Percentiles rank a stretch among this genome's conserved stretches.
Evolutionary conservation across 2,329 filamentous ascomycete species (phyloP).

Genomic region (Exophiala aquamarina): DNA sequence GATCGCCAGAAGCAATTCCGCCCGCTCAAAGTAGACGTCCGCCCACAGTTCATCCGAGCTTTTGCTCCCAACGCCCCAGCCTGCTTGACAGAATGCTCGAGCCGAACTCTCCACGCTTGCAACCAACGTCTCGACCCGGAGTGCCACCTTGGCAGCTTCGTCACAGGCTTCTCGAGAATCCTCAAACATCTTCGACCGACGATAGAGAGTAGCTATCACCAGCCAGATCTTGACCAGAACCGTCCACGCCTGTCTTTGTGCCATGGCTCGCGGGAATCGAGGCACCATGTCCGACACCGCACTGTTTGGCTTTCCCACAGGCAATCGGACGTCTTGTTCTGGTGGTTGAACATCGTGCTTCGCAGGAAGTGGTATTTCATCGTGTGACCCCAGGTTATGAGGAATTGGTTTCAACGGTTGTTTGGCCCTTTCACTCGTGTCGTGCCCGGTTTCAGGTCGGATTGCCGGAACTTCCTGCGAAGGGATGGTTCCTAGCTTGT

Average conservation of each 20-base stretch:
- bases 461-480: constrained; percentile 26
- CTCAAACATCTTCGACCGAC: constrained; percentile 74
- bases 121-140: constrained; percentile 67
- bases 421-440: constrained; percentile 17
- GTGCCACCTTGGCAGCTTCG: constrained; percentile 77
- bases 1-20: constrained; percentile 64
- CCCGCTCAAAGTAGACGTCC: constrained; percentile 79
- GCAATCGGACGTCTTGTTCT: constrained; percentile 41
- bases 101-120: constrained; percentile 62
- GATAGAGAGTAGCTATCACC: constrained; percentile 84
- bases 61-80: constrained; percentile 73
- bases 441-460: constrained; percentile 12
- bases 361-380: constrained; percentile 34
- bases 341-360: constrained; percentile 45
- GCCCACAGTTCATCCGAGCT: constrained; percentile 82
- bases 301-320: constrained; percentile 33
- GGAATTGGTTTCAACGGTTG: constrained; percentile 22
- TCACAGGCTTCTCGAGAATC: constrained; percentile 77
- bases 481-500: constrained; percentile 11
- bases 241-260: constrained; percentile 56
- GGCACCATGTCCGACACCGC: constrained; percentile 36
- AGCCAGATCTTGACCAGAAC: constrained; percentile 81
- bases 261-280: constrained; percentile 51
- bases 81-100: constrained; percentile 61
- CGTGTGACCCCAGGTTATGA: constrained; percentile 39